Evolutionary conservation across 2,329 filamentous ascomycete genomes (phyloP).

Genomic region (Amphichorda felina): DNA sequence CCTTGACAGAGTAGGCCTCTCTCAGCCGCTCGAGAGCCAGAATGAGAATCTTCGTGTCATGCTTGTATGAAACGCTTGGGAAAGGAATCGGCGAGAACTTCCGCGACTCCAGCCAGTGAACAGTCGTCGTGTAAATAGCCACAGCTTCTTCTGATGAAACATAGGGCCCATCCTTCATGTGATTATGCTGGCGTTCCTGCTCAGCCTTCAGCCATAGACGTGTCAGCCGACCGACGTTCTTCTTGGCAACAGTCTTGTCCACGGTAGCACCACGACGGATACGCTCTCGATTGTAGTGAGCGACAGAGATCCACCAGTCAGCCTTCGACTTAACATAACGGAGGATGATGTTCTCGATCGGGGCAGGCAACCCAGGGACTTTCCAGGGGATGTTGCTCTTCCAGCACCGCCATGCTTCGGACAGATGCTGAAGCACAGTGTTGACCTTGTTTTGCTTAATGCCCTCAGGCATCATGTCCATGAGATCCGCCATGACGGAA

Average conservation of each 20-base stretch:
- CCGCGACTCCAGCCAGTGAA: conserved; percentile 95
- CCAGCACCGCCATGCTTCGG: conserved; percentile 98
- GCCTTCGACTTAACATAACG: conserved; percentile 99
- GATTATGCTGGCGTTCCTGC: conserved; percentile 97
- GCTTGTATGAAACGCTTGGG: conserved; percentile 97
- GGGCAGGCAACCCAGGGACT: conserved; percentile 87
- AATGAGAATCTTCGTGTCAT: conserved; percentile 98
- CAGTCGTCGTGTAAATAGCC: conserved; percentile 96
- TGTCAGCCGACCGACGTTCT: conserved; percentile 91
- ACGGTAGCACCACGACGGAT: conserved; percentile 94
- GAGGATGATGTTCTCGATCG: conserved; percentile 97
- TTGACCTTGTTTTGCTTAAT: conserved; percentile 99
- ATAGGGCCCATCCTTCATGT: conserved; percentile 98
- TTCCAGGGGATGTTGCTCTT: conserved; percentile 99
- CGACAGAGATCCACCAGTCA: conserved; percentile 99
- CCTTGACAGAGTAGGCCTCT: conserved; percentile 96
- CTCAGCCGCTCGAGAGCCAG: conserved; percentile 84
- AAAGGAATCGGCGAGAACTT: conserved; percentile 99
- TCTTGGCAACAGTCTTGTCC: conserved; percentile 98
- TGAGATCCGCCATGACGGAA: conserved; percentile 96
- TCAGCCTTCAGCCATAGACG: conserved; percentile 96
- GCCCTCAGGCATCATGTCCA: conserved; percentile 99
- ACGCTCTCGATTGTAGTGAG: conserved; percentile 96
- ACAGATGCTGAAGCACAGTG: conserved; percentile 91
- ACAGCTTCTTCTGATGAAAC: conserved; percentile 97